Base-by-base conservation (phyloP, 768 basidiomycete genomes). In the Boletus bicolor region DNA sequence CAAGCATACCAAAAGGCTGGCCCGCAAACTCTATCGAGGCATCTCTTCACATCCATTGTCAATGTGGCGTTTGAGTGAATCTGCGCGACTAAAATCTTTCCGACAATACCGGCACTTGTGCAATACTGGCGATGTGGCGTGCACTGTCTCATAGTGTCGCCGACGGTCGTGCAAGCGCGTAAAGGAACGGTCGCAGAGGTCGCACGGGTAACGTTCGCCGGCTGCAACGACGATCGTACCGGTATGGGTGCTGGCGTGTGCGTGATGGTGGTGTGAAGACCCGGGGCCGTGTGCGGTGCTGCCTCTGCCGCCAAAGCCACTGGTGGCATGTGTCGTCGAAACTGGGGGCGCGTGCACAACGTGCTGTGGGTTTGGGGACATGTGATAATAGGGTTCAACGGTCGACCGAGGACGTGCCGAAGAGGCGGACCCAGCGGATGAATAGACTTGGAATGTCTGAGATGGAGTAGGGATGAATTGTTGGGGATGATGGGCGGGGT, bases 131-230 rank as follows among this genome's bases (percentile, higher is more conserved):
- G 79, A 76, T 36, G 83, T 67, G 43, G 83, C 77, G 64, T 91
- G 89, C 63, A 89, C 85, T 15, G 85, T 88, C 71, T 90, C 88
- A 61, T 82, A 82, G 72, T 92, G 89, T 58, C 89, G 81, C 73
- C 91, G 89, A 60, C 87, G 82, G 72, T 92, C 89, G 71, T 91
- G 88, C 55, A 85, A 79, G 58, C 89, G 82, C 35, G 87, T 89
- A 69, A 91, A 91, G 26, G 87, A 86, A 71, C 87, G 86, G 50
- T 84, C 84, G 69, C 89, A 91, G 60, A 81, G 79, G 54, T 86
- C 82, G 73, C 89, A 91, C 53, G 79, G 76, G 73, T 79, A 88
- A 38, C 87, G 82, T 65, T 89, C 87, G 47, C 79, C 79, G 7
- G 70, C 55, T 6, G 69, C 54, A 7, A 36, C 59, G 10, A 50